Evolutionary conservation across 1,284 basidiomycete genomes (phyloP).

Genomic region (Naganishia cerealis): DNA sequence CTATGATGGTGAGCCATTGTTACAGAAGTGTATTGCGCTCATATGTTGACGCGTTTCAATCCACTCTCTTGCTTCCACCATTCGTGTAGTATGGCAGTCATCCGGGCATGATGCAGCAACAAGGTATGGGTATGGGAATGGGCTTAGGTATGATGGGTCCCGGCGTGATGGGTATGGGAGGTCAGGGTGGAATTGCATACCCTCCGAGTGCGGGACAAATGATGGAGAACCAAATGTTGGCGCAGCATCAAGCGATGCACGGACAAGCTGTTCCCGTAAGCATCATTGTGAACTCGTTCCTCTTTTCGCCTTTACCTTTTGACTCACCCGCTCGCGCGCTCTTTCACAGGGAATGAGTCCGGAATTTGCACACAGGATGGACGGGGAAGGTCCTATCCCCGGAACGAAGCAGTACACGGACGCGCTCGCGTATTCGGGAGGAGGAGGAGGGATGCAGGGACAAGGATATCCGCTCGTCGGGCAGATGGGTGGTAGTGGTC

Average conservation of each 20-base stretch:
- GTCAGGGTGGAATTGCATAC: not conserved
- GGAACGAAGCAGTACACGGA: constrained; percentile 25
- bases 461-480: not conserved
- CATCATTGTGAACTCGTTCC: not conserved
- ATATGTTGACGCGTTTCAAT: not conserved
- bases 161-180: constrained; percentile 11
- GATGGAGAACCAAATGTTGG: constrained; percentile 32
- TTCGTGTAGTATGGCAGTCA: not conserved
- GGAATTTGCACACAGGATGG: constrained; percentile 31
- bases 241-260: constrained; percentile 26
- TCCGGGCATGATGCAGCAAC: not conserved
- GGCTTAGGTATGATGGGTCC: not conserved
- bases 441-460: constrained; percentile 1
- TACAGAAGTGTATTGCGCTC: not conserved
- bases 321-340: not conserved
- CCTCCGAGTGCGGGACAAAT: constrained; percentile 1
- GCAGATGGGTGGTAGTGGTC: constrained; percentile 36
- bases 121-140: not conserved
- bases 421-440: not conserved
- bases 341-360: constrained; percentile 9
- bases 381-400: constrained; percentile 29
- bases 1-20: not conserved
- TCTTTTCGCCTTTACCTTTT: not conserved
- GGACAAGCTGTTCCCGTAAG: constrained; percentile 32
- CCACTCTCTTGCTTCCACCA: too few relatives aligned